Base-by-base conservation (phyloP, 495 filamentous ascomycete genomes). In the Penicillium flavigenum region DNA sequence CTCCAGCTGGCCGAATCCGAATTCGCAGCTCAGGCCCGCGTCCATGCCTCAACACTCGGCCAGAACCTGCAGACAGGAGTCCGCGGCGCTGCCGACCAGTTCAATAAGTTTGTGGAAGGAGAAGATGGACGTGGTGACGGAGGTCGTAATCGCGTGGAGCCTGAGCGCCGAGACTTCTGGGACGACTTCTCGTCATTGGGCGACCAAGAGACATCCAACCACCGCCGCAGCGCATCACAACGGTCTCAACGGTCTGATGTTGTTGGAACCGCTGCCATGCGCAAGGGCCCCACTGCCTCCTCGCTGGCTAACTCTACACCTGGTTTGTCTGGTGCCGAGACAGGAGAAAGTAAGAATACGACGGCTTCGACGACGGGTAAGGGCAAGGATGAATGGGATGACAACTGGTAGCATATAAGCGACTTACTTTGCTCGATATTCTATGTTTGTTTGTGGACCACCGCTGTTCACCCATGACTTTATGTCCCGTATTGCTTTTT, bases 161-260 rank as follows among this genome's bases (percentile, higher is more conserved):
- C 81, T 17, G 87, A 89, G 50, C 89, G 86, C 70, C 84, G 86
- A 60, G 88, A 89, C 39, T 98, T 98, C 73, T 98, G 94, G 95
- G 95, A 98, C 73, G 81, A 83, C 58, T 84, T 86, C 51, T 69
- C 75, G 16, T 82, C 84, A 22, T 82, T 92, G 56, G 82, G 84
- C 0, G 73, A 69, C 36, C 71, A 79, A 24, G 81, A 83, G 3
- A 75, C 69, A 62, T 47, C 79, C 61, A 67, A 70, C 8, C 72
- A 76, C 44, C 68, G 65, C 4, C 58, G 70, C 11, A 68, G 57
- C 29, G 55, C 59, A 1, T 72, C 72, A 14, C 53, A 55, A n/a
- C 53, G 53, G 20, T 55, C 53, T 19, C 53, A 55, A 27, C 62
- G 66, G 27, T 72, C 72, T 19, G 71, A 71, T 27, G 73, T 85